Evolutionary conservation across 164 flowering plant genomes (phyloP), one percentile per base, ranked within the genome.

Genomic region (Stephania japonica): DNA sequence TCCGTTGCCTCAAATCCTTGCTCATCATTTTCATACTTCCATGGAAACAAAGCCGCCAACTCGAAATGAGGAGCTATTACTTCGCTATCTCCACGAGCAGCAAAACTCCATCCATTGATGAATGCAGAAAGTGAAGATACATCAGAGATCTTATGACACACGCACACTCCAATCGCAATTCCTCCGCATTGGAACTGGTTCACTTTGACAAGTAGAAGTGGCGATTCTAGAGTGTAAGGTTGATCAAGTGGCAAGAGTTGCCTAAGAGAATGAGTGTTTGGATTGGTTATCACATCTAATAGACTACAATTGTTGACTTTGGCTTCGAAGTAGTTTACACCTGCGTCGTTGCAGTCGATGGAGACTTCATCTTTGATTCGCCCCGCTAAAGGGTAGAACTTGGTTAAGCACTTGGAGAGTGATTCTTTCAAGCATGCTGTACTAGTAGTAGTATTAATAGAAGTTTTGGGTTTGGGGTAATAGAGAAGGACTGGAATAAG

Each of bases 101-200:
- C 19, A 18, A 78, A 63, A 14, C 87, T 78, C 95, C 92, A 90
- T 0, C 59, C 72, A 13, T 75, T 78, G 23, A 87, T 64, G 65
- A 91, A 89, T 0, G 69, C 67, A 47, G 78, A 71, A 3, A 83
- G 9, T 0, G 86, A 75, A 6, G 75, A 70, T 7, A 79, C 87
- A 72, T 88, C 93, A 14, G 79, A 73, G 27, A 87, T 53, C 73
- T 75, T 81, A 69, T 89, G 93, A 0, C 83, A 79, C 19, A 85
- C 44, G 74, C 88, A 80, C 5, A 87, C 13, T 7, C 87, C 87
- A 42, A 91, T 72, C 7, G 88, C 88, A 8, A 86, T 78, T 6
- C 91, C 93, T 7, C 91, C 89, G 65, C 90, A 88, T 7, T 80
- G 77, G 67, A 91, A 87, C 0, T 63, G 14, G 71, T 74, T 89